Base-by-base conservation (phyloP, 2,329 filamentous ascomycete genomes). In the Rhynchosporium agropyri region DNA sequence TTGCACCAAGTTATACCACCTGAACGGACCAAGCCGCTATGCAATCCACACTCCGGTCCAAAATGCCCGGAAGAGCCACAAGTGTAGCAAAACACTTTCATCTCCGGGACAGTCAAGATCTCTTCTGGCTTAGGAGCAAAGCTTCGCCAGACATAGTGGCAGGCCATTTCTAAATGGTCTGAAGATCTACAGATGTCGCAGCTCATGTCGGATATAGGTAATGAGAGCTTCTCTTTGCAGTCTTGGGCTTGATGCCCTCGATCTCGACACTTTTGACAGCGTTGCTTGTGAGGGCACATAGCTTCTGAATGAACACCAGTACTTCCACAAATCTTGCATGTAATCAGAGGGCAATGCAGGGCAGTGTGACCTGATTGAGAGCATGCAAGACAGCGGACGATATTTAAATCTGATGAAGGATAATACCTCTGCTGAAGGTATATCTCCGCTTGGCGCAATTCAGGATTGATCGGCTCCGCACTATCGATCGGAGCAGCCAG, bases 241-340 rank as follows among this genome's bases (percentile, higher is more conserved):
- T 76, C 68, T 0, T 74, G 68, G 20, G 76, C 74, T 57, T 70
- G 68, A 70, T 92, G 89, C 9, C 88, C 89, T 49, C 83, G 77
- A 73, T 88, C 83, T 54, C 79, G 81, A 74, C 89, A 91, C 71
- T 84, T 86, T 55, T 69, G 72, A 71, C 85, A 88, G 64, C 83
- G 79, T 40, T 74, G 73, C 40, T 77, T 78, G 4, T 75, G 76
- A 10, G 84, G 82, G 67, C 86, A 89, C 60, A 74, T 76, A 66
- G 79, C 79, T 4, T 78, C 75, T 59, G 78, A 78, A 71, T 89
- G 84, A 9, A 63, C 48, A 2, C 75, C 75, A 12, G 68, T 63
- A 58, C 74, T 76, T 29, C 75, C 73, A 70, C 83, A 88, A 61
- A 80, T 80, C 6, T 74, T 77, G 71, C 85, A 88, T 2, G 65